Evolutionary conservation across 352 stramenopile species (phyloP).

Genomic region (Phytophthora litchii): DNA sequence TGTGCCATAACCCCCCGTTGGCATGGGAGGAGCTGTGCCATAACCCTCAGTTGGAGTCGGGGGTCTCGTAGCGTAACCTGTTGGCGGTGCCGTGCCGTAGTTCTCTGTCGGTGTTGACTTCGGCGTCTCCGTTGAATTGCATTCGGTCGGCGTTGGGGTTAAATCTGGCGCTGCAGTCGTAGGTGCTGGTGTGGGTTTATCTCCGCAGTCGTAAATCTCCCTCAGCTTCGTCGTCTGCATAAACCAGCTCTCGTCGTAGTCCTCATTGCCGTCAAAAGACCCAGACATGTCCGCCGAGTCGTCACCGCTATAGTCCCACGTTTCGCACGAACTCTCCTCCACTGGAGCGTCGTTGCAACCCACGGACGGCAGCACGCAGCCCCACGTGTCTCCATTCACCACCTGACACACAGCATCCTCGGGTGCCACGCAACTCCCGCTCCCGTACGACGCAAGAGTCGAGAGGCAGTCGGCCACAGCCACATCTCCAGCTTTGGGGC

Average conservation of each 20-base stretch:
- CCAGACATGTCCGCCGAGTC: slow-evolving; percentile 23
- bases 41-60: no score
- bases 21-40: not conserved
- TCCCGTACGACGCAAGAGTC: slow-evolving; percentile 38
- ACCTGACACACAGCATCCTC: slow-evolving; percentile 46
- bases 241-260: slow-evolving; percentile 44
- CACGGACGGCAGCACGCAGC: slow-evolving; percentile 50
- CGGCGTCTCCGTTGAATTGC: slow-evolving; percentile 2
- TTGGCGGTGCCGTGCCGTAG: no score
- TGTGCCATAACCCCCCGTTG: slow-evolving; percentile 5
- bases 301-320: slow-evolving; percentile 40
- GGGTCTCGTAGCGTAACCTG: no score
- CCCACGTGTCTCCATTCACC: slow-evolving; percentile 43
- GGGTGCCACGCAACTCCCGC: slow-evolving; percentile 35
- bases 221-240: slow-evolving; percentile 31
- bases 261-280: slow-evolving; percentile 28
- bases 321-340: slow-evolving; percentile 27
- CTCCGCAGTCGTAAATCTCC: slow-evolving; percentile 32
- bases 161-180: slow-evolving; percentile 21
- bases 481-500: slow-evolving; percentile 39
- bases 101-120: slow-evolving; percentile 6
- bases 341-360: slow-evolving; percentile 25
- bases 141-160: slow-evolving; percentile 22
- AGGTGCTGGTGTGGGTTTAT: slow-evolving; percentile 32
- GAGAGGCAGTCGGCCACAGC: slow-evolving; percentile 43